Base-by-base conservation (phyloP, 2,329 filamentous ascomycete species). In the Alternaria ventricosa region DNA sequence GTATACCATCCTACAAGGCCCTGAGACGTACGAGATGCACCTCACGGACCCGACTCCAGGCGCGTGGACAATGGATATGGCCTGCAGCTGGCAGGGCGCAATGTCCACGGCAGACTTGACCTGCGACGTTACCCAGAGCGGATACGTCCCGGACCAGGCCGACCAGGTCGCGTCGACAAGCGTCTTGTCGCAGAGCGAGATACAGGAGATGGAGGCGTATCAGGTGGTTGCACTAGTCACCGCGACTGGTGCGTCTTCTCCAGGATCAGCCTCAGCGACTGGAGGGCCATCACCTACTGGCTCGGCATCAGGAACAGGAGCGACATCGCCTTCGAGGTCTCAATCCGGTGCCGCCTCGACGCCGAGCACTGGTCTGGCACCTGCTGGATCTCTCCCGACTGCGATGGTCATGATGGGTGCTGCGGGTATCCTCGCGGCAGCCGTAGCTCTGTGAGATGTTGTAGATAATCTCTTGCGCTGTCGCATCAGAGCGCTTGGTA, bases 1-100 rank as follows among this genome's bases (percentile, higher is more conserved):
- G 1, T 69, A 68, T 23, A 75, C 70, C 11, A 55, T 76, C n/a
- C 68, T 69, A 55, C 73, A 76, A 65, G 72, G 72, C 6, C 20
- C 67, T 3, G 66, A 65, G 46, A 71, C 68, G 10, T 69, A 64
- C 43, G 59, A 68, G 28, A 53, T 70, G 15, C 68, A 74, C 20
- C 41, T 75, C 27, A 71, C 69, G 8, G 72, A 74, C 46, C 69
- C 72, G 2, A 36, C 43, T 10, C 57, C 66, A 8, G 71, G 68
- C 13, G 66, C 46, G 3, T 72, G 67, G 65, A 74, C 69, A 7
- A 20, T 66, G 12, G 68, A 74, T 23, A 45, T 65, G 22, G 65
- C 64, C 22, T 75, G 74, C 57, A 70, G 63, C 6, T 75, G 71
- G 68, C 56, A 69, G 36, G 73, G 72, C 13, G 64, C 63, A 11